phyloP scores from a whole-genome alignment of 2,329 filamentous ascomycete genomes.

The Bipolaris gigantea region DNA sequence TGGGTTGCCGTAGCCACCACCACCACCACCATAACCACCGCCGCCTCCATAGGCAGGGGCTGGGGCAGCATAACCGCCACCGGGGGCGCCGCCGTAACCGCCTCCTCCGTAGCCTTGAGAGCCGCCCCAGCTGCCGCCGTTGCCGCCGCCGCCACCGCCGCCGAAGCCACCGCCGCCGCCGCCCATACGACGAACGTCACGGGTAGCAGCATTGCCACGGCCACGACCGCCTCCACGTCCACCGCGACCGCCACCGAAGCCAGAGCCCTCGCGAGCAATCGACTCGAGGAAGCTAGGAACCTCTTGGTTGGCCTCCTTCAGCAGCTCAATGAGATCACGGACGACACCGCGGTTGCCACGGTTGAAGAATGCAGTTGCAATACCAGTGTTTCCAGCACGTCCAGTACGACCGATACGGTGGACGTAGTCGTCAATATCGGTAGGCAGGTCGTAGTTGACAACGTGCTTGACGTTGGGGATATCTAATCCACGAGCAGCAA shows the following conservation, averaged over 20 bases:
- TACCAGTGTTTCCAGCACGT: constrained; percentile 98
- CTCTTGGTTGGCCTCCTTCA: constrained; percentile 99
- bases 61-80: constrained; percentile 50
- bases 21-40: constrained; percentile 51
- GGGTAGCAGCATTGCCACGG: constrained; percentile 70
- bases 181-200: constrained; percentile 74
- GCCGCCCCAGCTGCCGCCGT: constrained; percentile 45
- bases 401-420: constrained; percentile 99
- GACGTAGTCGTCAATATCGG: constrained; percentile 97
- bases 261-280: constrained; percentile 89
- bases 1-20: constrained; percentile 70
- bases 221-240: constrained; percentile 70
- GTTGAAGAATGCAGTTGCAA: constrained; percentile 99
- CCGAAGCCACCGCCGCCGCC: constrained; percentile 59
- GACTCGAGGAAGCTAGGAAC: constrained; percentile 92
- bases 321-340: constrained; percentile 91
- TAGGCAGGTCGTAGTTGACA: constrained; percentile 99
- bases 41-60: constrained; percentile 50
- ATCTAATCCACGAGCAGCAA: constrained; percentile 84
- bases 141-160: constrained; percentile 58
- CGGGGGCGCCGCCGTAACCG: constrained; percentile 53
- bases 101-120: constrained; percentile 57
- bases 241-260: constrained; percentile 73
- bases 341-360: constrained; percentile 98
- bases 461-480: constrained; percentile 97